Evolutionary conservation across 108 stramenopile genomes (phyloP), one percentile per base, ranked within the genome.

Genomic region (Fistulifera pelliculosa): DNA sequence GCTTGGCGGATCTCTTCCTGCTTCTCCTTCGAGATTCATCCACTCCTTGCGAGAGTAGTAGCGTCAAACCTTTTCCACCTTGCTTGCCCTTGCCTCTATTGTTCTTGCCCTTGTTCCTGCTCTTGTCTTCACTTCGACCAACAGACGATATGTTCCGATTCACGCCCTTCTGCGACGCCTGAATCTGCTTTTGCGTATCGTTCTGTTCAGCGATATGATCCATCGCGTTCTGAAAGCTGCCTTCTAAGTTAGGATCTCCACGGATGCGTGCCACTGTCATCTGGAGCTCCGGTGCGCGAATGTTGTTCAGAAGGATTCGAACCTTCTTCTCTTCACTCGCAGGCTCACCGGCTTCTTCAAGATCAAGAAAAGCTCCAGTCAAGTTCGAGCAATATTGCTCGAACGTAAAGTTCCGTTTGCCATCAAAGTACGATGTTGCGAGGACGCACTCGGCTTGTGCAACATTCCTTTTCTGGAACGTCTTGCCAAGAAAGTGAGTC

Each of bases 341-440:
- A 2, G 54, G 1, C 26, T 69, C 61, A 41, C 54, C 54, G 44
- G 18, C 18, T 1, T 50, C 54, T 28, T 52, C 68, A 6, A 69
- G 26, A 19, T 62, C 68, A 31, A 43, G 41, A 44, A 52, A 62
- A 18, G 60, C 59, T 15, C 25, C 5, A 13, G 35, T 22, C 2
- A 52, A 35, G 14, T 47, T 50, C 12, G 21, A 25, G 11, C 21
- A 15, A 35, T 56, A 69, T 2, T 28, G 26, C 12, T 69, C 68
- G 41, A 56, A 69, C 8, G 68, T 57, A 23, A 52, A 62, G 49
- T 58, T 58, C 1, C 61, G 41, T 16, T 27, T 47, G 3, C 54
- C 68, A 56, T 58, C 40, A 39, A 40, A 69, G 47, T 7, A 41
- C 1, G 47, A 26, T 10, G 35, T 56, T 2, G 38, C 47, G 6